Evolutionary conservation across 1,284 basidiomycete genomes (phyloP).

Genomic region (Heterobasidion occidentale): DNA sequence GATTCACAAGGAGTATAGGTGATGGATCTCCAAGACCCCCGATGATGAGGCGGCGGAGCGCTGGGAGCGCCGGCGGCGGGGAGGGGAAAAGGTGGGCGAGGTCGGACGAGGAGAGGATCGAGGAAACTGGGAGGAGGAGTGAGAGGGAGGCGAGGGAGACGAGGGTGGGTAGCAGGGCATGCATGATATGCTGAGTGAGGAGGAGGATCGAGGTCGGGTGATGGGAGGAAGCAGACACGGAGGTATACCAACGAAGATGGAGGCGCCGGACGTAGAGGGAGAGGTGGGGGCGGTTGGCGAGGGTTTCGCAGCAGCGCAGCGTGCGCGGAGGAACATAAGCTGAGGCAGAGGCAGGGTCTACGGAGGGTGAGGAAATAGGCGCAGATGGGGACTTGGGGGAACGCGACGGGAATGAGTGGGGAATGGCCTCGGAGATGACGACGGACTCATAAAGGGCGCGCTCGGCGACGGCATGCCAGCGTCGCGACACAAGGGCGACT

Average conservation of each 20-base stretch:
- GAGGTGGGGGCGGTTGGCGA: constrained; percentile 37
- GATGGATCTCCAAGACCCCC: constrained; percentile 33
- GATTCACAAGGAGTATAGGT: constrained; percentile 7
- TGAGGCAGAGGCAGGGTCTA: background rate
- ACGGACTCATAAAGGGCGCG: constrained; percentile 48
- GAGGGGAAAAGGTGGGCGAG: constrained; percentile 19
- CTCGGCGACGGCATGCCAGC: constrained; percentile 49
- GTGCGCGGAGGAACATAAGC: constrained; percentile 18
- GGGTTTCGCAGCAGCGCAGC: constrained; percentile 42
- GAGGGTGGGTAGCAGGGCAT: constrained; percentile 30
- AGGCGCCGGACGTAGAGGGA: constrained; percentile 35
- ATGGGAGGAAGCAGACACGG: constrained; percentile 16
- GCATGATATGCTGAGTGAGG: constrained; percentile 26
- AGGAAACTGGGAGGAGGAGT: constrained; percentile 37
- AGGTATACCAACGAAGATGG: constrained; percentile 44
- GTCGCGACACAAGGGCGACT: constrained; percentile 36
- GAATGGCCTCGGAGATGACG: constrained; percentile 37
- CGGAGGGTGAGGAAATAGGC: constrained; percentile 4
- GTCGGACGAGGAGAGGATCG: constrained; percentile 14
- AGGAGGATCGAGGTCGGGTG: constrained; percentile 17
- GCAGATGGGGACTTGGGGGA: constrained; percentile 13
- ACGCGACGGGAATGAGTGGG: constrained; percentile 33
- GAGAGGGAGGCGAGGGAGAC: constrained; percentile 44
- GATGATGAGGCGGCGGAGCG: constrained; percentile 41
- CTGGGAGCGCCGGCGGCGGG: constrained; percentile 17